Evolutionary conservation across 1,139 yeast species (phyloP).

Genomic region (Saccharomyces hybrid): DNA sequence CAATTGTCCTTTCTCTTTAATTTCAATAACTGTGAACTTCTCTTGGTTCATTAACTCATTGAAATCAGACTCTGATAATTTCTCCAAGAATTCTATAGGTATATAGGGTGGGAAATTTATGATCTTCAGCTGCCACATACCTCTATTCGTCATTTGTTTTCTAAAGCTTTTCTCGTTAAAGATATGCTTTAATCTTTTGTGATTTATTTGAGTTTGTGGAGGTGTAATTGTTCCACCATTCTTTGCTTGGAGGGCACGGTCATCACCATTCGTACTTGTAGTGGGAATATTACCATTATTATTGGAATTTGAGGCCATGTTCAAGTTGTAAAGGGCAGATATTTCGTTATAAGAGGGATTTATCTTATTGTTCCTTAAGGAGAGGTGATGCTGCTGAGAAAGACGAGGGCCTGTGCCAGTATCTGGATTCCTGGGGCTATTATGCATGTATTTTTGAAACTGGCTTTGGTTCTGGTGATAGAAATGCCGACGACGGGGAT

Average conservation of each 20-base stretch:
- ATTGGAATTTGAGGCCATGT: background rate
- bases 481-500: slow-evolving; percentile 1
- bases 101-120: slow-evolving; percentile 30
- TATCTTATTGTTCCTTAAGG: background rate
- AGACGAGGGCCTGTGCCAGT: slow-evolving; percentile 2
- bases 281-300: background rate
- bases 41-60: slow-evolving; percentile 5
- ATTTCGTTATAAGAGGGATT: background rate
- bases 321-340: background rate
- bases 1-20: slow-evolving; percentile 14
- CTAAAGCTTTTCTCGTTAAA: slow-evolving; percentile 30
- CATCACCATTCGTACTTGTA: background rate
- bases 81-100: slow-evolving; percentile 18
- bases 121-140: slow-evolving; percentile 29
- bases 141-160: slow-evolving; percentile 30
- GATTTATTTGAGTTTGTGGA: slow-evolving; percentile 9
- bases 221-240: slow-evolving; percentile 4
- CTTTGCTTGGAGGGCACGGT: background rate
- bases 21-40: slow-evolving; percentile 6
- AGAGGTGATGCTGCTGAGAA: slow-evolving; percentile 4
- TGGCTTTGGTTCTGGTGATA: background rate
- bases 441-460: slow-evolving; percentile 1
- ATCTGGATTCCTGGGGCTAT: background rate
- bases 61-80: slow-evolving; percentile 3
- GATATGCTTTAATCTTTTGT: slow-evolving; percentile 21